phyloP scores from a whole-genome alignment of 2,329 filamentous ascomycete species.

The Exophiala calicioides region DNA sequence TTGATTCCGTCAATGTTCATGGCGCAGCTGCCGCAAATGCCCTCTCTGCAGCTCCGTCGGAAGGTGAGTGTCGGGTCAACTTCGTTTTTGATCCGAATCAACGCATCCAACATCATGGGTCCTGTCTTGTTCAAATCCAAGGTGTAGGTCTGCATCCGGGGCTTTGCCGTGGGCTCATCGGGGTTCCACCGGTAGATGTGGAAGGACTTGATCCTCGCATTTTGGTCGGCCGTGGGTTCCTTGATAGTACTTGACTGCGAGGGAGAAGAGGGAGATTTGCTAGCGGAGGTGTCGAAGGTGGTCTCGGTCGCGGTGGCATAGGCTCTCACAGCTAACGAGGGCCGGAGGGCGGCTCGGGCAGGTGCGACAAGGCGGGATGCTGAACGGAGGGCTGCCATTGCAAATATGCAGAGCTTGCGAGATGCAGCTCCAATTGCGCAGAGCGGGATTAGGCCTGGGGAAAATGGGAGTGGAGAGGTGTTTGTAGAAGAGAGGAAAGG shows the following conservation, averaged over 20 bases:
- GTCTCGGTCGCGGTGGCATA: constrained; percentile 51
- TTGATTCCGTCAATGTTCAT: constrained; percentile 99
- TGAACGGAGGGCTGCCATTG: constrained; percentile 53
- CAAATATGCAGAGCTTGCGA: constrained; percentile 22
- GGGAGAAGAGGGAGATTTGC: constrained; percentile 43
- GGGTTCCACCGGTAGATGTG: constrained; percentile 99
- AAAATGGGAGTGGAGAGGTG: constrained; percentile 10
- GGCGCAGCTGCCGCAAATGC: constrained; percentile 96
- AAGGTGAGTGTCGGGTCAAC: constrained; percentile 95
- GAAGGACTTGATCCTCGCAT: constrained; percentile 82
- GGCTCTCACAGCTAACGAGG: constrained; percentile 42
- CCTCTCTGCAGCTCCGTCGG: constrained; percentile 92
- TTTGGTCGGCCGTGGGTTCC: constrained; percentile 59
- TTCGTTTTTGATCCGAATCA: constrained; percentile 99
- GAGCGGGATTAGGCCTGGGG: not conserved
- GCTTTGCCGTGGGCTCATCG: constrained; percentile 88
- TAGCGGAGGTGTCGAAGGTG: constrained; percentile 36
- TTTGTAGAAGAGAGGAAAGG: constrained; percentile 5
- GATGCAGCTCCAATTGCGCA: constrained; percentile 2
- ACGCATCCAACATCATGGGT: constrained; percentile 94
- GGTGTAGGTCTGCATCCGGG: constrained; percentile 90
- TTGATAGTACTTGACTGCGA: constrained; percentile 61
- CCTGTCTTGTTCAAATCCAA: constrained; percentile 98
- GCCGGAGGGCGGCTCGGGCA: constrained; percentile 37
- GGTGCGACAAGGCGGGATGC: constrained; percentile 47